phyloP scores from a whole-genome alignment of 2,329 filamentous ascomycete species.

The Pyricularia grisea region DNA sequence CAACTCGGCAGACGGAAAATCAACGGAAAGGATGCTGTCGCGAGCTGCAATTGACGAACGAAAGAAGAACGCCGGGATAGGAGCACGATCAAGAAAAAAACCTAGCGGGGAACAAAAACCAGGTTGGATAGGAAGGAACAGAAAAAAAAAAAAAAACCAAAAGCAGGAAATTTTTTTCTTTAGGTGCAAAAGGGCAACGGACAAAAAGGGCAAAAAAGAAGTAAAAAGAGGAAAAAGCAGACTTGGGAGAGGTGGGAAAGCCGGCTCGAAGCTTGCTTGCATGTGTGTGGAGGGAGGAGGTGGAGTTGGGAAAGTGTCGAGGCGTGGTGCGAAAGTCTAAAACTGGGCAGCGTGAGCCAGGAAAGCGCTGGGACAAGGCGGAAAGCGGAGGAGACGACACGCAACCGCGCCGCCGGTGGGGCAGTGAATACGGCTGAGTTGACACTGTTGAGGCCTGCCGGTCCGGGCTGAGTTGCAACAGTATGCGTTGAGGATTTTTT shows the following conservation, averaged over 20 bases:
- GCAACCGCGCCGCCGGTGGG: background rate
- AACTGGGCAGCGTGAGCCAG: slow-evolving; percentile 5
- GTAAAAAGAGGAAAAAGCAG: slow-evolving; percentile 1
- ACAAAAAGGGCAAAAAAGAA: slow-evolving; percentile 1
- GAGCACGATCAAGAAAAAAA: background rate
- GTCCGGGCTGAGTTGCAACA: background rate
- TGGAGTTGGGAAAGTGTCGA: background rate
- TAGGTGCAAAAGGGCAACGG: background rate
- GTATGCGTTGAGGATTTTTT: background rate
- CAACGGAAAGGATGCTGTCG: background rate
- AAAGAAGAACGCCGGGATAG: background rate
- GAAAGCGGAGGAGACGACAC: slow-evolving; percentile 1
- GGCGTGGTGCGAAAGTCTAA: background rate
- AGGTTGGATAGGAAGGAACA: background rate
- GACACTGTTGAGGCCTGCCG: background rate
- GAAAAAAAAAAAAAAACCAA: background rate
- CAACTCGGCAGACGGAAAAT: background rate
- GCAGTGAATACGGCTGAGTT: background rate
- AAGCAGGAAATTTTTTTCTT: background rate
- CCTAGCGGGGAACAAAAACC: background rate
- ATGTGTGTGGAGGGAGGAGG: slow-evolving; percentile 1
- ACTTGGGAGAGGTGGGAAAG: background rate
- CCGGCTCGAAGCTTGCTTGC: slow-evolving; percentile 4
- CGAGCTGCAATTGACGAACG: background rate
- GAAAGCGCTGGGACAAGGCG: slow-evolving; percentile 2